phyloP scores from a whole-genome alignment of 1,284 basidiomycete species.

The Sphagnurus paluster region DNA sequence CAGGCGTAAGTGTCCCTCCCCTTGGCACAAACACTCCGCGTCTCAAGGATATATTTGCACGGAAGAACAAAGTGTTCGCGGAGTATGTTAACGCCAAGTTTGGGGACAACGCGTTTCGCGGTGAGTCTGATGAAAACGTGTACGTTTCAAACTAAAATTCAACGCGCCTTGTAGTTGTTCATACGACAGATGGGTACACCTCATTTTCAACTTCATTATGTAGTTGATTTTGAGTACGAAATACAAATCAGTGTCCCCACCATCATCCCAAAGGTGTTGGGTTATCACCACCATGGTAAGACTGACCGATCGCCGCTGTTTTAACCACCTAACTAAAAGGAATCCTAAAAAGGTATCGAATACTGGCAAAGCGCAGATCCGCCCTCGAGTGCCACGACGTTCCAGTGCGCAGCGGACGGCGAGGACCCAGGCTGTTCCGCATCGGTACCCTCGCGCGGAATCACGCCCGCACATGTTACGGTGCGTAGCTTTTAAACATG shows the following conservation, averaged over 20 bases:
- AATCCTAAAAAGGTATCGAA: conserved; percentile 31
- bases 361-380: conserved; percentile 43
- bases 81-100: conserved; percentile 41
- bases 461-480: conserved; percentile 39
- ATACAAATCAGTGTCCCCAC: conserved; percentile 44
- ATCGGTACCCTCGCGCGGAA: conserved; percentile 40
- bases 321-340: neutral
- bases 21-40: conserved; percentile 5
- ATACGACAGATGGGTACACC: conserved; percentile 43
- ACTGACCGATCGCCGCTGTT: neutral
- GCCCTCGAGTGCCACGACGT: conserved; percentile 32
- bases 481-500: conserved; percentile 12
- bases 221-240: conserved; percentile 1
- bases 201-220: neutral
- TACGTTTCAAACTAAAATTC: neutral
- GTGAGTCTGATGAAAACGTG: conserved; percentile 20
- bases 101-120: conserved; percentile 36
- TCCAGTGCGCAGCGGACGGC: conserved; percentile 36
- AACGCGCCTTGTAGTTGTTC: conserved; percentile 40
- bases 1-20: conserved; percentile 31
- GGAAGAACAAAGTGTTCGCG: conserved; percentile 45
- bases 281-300: conserved; percentile 46
- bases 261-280: conserved; percentile 38
- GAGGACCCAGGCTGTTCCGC: conserved; percentile 43
- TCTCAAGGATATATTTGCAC: neutral